Evolutionary conservation across 108 stramenopile species (phyloP).

Genomic region (Conticribra guillardii): DNA sequence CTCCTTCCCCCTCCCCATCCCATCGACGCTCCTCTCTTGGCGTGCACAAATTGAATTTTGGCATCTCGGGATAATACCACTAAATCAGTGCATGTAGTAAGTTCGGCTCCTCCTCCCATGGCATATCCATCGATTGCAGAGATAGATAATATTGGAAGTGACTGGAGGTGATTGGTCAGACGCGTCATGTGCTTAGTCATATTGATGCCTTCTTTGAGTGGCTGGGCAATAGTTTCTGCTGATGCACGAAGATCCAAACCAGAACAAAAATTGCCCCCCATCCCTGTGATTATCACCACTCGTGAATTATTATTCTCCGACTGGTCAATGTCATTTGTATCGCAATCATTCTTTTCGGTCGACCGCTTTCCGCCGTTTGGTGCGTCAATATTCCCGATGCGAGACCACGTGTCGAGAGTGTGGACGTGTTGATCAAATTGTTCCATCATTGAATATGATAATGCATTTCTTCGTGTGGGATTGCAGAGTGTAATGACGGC

Average conservation of each 20-base stretch:
- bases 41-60: constrained; percentile 42
- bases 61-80: constrained; percentile 36
- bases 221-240: not conserved
- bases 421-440: constrained; percentile 33
- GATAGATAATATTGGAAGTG: constrained; percentile 31
- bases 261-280: constrained; percentile 38
- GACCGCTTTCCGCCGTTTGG: not conserved
- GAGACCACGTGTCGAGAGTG: constrained; percentile 22
- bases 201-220: constrained; percentile 11
- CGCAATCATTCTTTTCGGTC: not conserved
- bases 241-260: constrained; percentile 44
- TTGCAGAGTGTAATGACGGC: constrained; percentile 38
- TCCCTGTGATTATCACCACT: constrained; percentile 38
- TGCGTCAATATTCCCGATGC: not conserved
- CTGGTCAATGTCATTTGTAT: not conserved
- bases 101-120: constrained; percentile 50
- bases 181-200: constrained; percentile 43
- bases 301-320: constrained; percentile 21
- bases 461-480: constrained; percentile 38
- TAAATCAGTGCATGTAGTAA: constrained; percentile 41
- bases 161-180: constrained; percentile 34
- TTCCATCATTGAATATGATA: constrained; percentile 45
- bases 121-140: constrained; percentile 42
- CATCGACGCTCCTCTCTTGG: constrained; percentile 32
- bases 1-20: constrained; percentile 49